Evolutionary conservation across 768 basidiomycete genomes (phyloP).

Genomic region (Podaxis sp.): DNA sequence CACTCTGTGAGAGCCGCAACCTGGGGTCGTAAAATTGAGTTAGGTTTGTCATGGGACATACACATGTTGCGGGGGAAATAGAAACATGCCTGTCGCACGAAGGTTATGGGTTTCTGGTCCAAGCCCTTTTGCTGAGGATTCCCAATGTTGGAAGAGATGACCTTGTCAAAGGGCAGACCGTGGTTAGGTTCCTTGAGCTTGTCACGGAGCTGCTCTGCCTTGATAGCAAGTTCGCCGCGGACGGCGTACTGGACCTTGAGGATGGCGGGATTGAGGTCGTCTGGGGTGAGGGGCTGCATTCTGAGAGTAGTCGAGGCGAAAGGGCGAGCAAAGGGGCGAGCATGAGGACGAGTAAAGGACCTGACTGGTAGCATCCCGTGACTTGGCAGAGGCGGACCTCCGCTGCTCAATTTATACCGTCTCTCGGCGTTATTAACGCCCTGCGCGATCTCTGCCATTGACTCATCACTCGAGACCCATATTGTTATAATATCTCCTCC

Average conservation of each 20-base stretch:
- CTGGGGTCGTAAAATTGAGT: conserved; percentile 32
- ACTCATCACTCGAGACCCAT: neutral
- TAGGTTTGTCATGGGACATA: neutral
- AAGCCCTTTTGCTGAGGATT: conserved; percentile 97
- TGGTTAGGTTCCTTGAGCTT: conserved; percentile 54
- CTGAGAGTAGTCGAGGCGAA: conserved; percentile 16
- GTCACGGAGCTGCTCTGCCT: conserved; percentile 79
- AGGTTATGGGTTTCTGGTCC: conserved; percentile 91
- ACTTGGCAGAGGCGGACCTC: neutral
- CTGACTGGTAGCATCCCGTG: conserved; percentile 11
- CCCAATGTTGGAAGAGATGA: conserved; percentile 96
- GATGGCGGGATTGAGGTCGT: conserved; percentile 79
- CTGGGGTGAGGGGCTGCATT: conserved; percentile 60
- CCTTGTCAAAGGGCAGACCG: conserved; percentile 76
- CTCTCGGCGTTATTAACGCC: neutral
- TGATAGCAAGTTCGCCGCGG: conserved; percentile 94
- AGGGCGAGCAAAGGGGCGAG: conserved; percentile 6
- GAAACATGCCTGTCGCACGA: conserved; percentile 71
- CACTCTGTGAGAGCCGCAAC: conserved; percentile 91
- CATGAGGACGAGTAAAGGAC: conserved; percentile 3
- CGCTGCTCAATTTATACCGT: neutral
- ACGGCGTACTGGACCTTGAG: conserved; percentile 94
- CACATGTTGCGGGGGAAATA: neutral
- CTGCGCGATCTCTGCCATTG: neutral
- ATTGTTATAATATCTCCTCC: too few species aligned